Evolutionary conservation across 495 filamentous ascomycete species (phyloP).

Genomic region (Darksidea phi): DNA sequence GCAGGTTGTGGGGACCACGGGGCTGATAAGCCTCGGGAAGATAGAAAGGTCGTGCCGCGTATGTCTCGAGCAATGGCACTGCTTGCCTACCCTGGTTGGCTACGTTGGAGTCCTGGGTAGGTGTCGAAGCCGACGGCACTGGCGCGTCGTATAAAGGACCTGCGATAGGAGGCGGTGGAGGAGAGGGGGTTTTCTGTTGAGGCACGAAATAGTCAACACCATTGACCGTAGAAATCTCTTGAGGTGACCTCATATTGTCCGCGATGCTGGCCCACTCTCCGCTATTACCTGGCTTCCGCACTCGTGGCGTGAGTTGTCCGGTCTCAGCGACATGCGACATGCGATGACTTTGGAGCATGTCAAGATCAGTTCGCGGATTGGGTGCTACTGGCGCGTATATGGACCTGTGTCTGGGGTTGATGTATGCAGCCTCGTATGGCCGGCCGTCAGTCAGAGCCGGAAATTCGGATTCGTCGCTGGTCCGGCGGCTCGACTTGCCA

Average conservation of each 20-base stretch:
- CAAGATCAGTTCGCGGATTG: slow-evolving; percentile 38
- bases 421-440: slow-evolving; percentile 33
- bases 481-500: slow-evolving; percentile 18
- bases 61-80: slow-evolving; percentile 31
- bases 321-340: slow-evolving; percentile 50
- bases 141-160: not conserved
- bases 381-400: not conserved
- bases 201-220: slow-evolving; percentile 40
- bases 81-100: slow-evolving; percentile 25
- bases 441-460: slow-evolving; percentile 7
- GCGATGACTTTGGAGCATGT: slow-evolving; percentile 46
- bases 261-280: slow-evolving; percentile 31
- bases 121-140: slow-evolving; percentile 1
- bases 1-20: slow-evolving; percentile 15
- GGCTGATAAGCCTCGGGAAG: slow-evolving; percentile 27
- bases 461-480: slow-evolving; percentile 33
- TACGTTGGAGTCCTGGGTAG: slow-evolving; percentile 17
- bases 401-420: slow-evolving; percentile 17
- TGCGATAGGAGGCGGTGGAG: slow-evolving; percentile 15
- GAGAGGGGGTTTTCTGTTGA: slow-evolving; percentile 28
- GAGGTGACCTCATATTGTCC: slow-evolving; percentile 21
- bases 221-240: slow-evolving; percentile 24
- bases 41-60: slow-evolving; percentile 9
- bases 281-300: slow-evolving; percentile 35
- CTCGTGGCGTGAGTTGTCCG: slow-evolving; percentile 48